Percentiles rank a stretch among this genome's conserved stretches.
These are phyloP conservation scores for Penicillium sp. DNA, from an alignment of 2,329 filamentous ascomycete species.

Conservation along the genomic window DNA sequence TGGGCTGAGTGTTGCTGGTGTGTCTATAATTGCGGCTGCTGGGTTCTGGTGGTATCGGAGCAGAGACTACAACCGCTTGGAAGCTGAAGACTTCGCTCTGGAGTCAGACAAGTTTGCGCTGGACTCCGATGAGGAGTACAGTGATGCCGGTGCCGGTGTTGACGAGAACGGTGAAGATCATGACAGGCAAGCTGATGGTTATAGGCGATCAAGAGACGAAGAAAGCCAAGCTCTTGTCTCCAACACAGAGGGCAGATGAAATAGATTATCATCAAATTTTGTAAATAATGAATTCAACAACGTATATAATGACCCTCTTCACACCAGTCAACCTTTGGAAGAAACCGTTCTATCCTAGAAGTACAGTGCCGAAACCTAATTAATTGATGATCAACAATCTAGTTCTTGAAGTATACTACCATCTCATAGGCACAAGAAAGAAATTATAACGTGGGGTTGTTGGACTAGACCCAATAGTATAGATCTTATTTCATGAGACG, in stretches of 20 bases:
- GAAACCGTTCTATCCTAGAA: neutral
- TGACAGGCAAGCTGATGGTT: neutral
- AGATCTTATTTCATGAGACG: neutral
- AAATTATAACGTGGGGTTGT: neutral
- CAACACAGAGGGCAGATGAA: neutral
- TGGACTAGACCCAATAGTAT: neutral
- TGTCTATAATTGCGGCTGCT: neutral
- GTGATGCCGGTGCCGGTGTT: neutral
- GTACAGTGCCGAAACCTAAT: neutral
- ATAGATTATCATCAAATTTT: neutral
- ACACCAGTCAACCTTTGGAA: conserved; percentile 54
- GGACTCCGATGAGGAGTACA: conserved; percentile 1
- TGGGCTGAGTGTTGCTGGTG: neutral
- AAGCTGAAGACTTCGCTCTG: conserved; percentile 6
- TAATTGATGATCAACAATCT: too few species aligned
- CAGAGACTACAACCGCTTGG: conserved; percentile 1
- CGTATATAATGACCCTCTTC: conserved; percentile 53
- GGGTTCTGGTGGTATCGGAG: conserved; percentile 1
- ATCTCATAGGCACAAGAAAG: neutral
- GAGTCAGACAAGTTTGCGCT: neutral
- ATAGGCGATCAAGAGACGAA: neutral
- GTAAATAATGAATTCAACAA: neutral
- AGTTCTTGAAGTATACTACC: neutral
- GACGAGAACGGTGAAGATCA: neutral
- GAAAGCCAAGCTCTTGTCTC: conserved; percentile 1